Evolutionary conservation across 2,329 filamentous ascomycete genomes (phyloP).

Genomic region (Penicillium sp.): DNA sequence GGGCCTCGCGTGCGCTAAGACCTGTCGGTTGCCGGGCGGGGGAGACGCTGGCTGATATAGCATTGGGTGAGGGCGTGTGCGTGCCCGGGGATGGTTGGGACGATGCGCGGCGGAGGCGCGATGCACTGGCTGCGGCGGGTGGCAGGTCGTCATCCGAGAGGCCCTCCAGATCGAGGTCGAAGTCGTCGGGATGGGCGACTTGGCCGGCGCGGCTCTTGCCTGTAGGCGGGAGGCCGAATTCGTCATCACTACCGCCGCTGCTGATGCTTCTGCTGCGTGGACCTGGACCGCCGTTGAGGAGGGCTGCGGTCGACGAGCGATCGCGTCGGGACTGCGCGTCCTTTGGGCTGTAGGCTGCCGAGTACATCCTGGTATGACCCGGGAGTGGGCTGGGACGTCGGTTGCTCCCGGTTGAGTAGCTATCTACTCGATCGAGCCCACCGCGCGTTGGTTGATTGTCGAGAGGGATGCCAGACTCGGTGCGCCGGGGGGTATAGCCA

Average conservation of each 20-base stretch:
- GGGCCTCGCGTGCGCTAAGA: constrained; percentile 72
- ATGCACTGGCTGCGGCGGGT: constrained; percentile 49
- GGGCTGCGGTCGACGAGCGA: constrained; percentile 50
- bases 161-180: constrained; percentile 43
- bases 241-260: constrained; percentile 49
- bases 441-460: constrained; percentile 43
- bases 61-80: constrained; percentile 22
- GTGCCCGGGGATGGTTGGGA: constrained; percentile 35
- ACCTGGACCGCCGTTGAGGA: constrained; percentile 45
- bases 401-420: constrained; percentile 62
- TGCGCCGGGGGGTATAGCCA: constrained; percentile 70
- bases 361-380: constrained; percentile 55
- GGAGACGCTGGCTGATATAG: constrained; percentile 28
- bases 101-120: constrained; percentile 38
- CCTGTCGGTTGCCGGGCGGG: constrained; percentile 37
- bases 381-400: constrained; percentile 52
- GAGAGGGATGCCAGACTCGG: constrained; percentile 61
- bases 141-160: constrained; percentile 61
- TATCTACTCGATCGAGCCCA: constrained; percentile 35
- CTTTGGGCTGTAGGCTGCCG: constrained; percentile 48
- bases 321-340: constrained; percentile 47
- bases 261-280: constrained; percentile 46
- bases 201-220: constrained; percentile 45
- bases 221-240: constrained; percentile 47
- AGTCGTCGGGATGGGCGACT: constrained; percentile 30